Base-by-base conservation (phyloP, 179 eudicot genomes). In the Actinidia polygama region DNA sequence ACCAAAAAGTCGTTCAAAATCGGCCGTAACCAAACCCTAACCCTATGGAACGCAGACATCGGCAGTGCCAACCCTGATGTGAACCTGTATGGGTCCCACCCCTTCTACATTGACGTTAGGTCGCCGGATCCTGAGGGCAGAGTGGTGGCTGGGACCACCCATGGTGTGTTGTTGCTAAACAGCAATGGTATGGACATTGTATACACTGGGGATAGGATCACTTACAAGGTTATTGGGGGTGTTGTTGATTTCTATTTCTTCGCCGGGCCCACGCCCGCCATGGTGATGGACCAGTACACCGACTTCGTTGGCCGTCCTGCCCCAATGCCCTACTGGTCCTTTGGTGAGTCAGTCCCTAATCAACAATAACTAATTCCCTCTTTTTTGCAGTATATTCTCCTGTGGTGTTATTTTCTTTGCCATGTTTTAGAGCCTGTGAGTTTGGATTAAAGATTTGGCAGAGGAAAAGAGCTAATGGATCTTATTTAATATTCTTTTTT, bases 261-360 rank as follows among this genome's bases (percentile, higher is more conserved):
- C 64, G 87, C 87, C 10, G 97, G 97, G 15, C 94, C 94, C 0
- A 73, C 84, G 6, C 90, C 93, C 6, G 78, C 70, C 12, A 47
- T 59, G 69, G 94, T 93, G 47, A 77, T 91, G 55, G 92, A 92
- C 5, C 95, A 93, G 82, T 92, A 92, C 76, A 92, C 97, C 0
- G 78, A 81, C 83, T 77, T 93, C 26, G 76, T 93, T 24, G 94
- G 97, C 0, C 93, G 95, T 16, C 97, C 95, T 0, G 90, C 95
- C 0, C 93, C 93, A 7, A 92, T 93, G 97, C 97, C 97, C 16
- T 93, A 93, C 84, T 93, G 97, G 97, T 79, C 97, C 53, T 91
- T 93, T 70, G 97, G 97, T 93, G 79, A 54, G 81, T 78, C 9
- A 4, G 47, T 18, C 49, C 68, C 26, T 61, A 2, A 2, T 61